Base-by-base conservation (phyloP, 2,329 filamentous ascomycete genomes). In the Truncatella angustata region DNA sequence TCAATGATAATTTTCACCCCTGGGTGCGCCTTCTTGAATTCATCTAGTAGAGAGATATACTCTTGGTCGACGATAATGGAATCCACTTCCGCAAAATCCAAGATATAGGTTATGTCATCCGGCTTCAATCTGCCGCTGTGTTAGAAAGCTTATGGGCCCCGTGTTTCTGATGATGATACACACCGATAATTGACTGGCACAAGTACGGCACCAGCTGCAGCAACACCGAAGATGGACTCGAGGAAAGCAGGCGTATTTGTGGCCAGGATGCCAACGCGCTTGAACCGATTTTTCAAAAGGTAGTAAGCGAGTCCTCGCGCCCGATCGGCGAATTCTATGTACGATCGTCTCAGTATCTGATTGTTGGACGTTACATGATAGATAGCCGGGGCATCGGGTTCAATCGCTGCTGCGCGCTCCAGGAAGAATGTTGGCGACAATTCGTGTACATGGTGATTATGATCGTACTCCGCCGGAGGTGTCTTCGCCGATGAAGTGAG, bases 211-310 rank as follows among this genome's bases (percentile, higher is more conserved):
- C 91, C 91, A 0, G 89, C 89, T 1, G 89, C 92, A 1, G 86
- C 86, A 60, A 97, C 87, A 2, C 89, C 94, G 65, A 90, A 99
- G 56, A 96, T 90, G 5, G 85, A 82, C 72, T 97, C 93, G 24
- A 99, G 77, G 63, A 97, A 97, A 0, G 92, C 92, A 0, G 94
- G 94, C 1, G 94, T 99, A 67, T 99, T 99, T 3, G 94, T 90
- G 7, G 85, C 86, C 10, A 99, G 77, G 44, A 99, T 86, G 5
- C 94, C 94, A 5, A 97, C 88, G 54, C 89, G 81, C 63, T 84
- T 87, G 63, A 84, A 85, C 4, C 81, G 79, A 64, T 89, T 83
- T 68, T 89, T 90, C 60, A 82, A 81, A 52, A 99, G 68, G 67
- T 88, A 97, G 71, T 96, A 97, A 12, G 91, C 92, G 16, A 99